Evolutionary conservation across 1,284 basidiomycete species (phyloP), one percentile per base, ranked within the genome.

Genomic region (Pascua sp.): DNA sequence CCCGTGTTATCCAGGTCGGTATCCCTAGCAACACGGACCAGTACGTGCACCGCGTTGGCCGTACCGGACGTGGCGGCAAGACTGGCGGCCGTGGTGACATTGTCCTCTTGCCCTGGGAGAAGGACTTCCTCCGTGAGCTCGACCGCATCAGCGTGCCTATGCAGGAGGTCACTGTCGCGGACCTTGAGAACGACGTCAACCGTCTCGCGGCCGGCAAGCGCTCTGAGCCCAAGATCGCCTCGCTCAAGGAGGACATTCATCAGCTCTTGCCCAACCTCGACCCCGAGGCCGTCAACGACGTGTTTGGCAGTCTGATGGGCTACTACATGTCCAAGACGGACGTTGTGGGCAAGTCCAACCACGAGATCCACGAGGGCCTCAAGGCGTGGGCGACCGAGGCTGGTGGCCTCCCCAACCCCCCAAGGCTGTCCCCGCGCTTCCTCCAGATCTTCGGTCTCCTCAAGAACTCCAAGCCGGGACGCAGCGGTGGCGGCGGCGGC

Each of bases 1-100:
- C 92, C 0, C 86, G 94, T 36, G 90, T 98, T 55, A 91, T 98
- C 66, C 95, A 98, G 76, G 80, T 98, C 55, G 91, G 95, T 57
- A 80, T 90, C 5, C 92, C 95, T 1, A 73, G 78, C 8, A 81
- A 76, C 7, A 74, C 83, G 11, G 88, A 93, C 47, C 85, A 89
- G 67, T 98, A 98, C 75, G 82, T 95, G 51, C 93, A 97, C 71
- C 88, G 95, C 61, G 86, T 98, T 48, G 92, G 93, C 2, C 84
- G 93, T 59, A 96, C 95, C 0, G 93, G 92, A 17, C 86, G 94
- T 67, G 89, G 86, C 2, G 80, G 80, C 24, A 81, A 82, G 42
- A 75, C 78, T 24, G 67, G 77, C n/a, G 90, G 90, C 0, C 85
- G 92, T 56, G 91, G 88, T 8, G 95, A 98, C 76, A 77, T 98